These are phyloP conservation scores for Avena sativa DNA, from an alignment of 176 grass and related monocot genomes.

Conservation along the genomic window DNA sequence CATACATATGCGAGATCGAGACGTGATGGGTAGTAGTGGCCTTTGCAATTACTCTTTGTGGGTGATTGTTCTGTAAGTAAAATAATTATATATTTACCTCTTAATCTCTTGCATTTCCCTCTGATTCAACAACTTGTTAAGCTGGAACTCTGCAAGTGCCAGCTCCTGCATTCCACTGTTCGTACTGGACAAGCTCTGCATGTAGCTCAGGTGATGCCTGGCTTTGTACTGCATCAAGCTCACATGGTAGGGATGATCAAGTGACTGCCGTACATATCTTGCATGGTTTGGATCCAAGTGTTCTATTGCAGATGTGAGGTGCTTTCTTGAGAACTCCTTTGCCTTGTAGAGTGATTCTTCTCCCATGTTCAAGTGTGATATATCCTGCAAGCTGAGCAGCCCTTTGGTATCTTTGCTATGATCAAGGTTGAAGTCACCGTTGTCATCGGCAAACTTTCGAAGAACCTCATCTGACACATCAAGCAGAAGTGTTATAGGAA, in stretches of 20 bases:
- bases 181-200: neutral
- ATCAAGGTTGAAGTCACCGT: slow-evolving; percentile 36
- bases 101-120: slow-evolving; percentile 55
- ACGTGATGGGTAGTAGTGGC: neutral
- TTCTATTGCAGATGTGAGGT: slow-evolving; percentile 42
- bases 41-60: neutral
- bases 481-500: neutral
- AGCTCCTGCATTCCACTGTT: slow-evolving; percentile 47
- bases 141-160: slow-evolving; percentile 53
- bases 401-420: slow-evolving; percentile 45
- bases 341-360: slow-evolving; percentile 57
- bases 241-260: slow-evolving; percentile 71
- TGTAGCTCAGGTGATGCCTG: slow-evolving; percentile 54
- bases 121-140: slow-evolving; percentile 55
- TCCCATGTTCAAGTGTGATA: slow-evolving; percentile 64
- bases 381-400: slow-evolving; percentile 60
- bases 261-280: slow-evolving; percentile 47
- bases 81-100: slow-evolving; percentile 32
- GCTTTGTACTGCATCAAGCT: slow-evolving; percentile 66
- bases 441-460: neutral
- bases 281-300: slow-evolving; percentile 35
- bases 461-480: slow-evolving; percentile 42
- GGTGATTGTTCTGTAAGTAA: neutral
- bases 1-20: neutral
- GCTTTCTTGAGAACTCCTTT: slow-evolving; percentile 61